Percentiles rank a stretch among this genome's conserved stretches.
Evolutionary conservation across 148 eudicot species (phyloP).

Genomic region (Rhododendron ferrugineum): DNA sequence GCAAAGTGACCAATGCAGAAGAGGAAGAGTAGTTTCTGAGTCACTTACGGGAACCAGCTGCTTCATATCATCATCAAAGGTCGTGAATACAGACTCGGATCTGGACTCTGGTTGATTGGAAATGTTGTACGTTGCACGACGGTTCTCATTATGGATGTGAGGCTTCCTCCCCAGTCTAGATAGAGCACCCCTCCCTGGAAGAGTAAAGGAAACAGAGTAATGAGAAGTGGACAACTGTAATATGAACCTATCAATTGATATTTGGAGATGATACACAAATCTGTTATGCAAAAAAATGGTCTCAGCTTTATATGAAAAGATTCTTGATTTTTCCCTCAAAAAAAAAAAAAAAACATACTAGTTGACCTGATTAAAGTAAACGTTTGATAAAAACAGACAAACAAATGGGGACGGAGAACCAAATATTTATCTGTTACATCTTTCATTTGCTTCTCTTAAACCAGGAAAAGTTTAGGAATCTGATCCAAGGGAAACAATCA

Average conservation of each 20-base stretch:
- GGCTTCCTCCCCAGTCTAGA: conserved; percentile 51
- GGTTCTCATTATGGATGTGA: conserved; percentile 54
- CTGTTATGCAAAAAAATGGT: background rate
- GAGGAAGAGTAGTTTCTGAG: background rate
- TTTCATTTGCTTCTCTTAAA: background rate
- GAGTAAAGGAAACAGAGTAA: conserved; percentile 7
- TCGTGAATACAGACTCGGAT: conserved; percentile 47
- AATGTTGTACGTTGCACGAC: conserved; percentile 60
- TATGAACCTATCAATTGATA: conserved; percentile 3
- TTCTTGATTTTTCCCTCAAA: background rate
- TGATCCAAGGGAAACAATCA: background rate
- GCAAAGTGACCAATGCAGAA: background rate
- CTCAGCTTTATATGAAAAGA: background rate
- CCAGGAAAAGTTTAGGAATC: background rate
- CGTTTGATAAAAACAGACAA: background rate
- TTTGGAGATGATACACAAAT: background rate
- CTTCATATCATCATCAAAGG: conserved; percentile 75
- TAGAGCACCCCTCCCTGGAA: conserved; percentile 46
- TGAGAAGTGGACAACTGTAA: conserved; percentile 7
- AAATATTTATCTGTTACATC: background rate
- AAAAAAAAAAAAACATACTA: background rate
- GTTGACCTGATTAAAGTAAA: background rate
- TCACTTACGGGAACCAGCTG: conserved; percentile 74
- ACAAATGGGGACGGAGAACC: background rate
- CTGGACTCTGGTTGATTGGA: conserved; percentile 28